Conservation (phyloP, 2,329 filamentous ascomycete species). For the Penicillium decumbens region DNA sequence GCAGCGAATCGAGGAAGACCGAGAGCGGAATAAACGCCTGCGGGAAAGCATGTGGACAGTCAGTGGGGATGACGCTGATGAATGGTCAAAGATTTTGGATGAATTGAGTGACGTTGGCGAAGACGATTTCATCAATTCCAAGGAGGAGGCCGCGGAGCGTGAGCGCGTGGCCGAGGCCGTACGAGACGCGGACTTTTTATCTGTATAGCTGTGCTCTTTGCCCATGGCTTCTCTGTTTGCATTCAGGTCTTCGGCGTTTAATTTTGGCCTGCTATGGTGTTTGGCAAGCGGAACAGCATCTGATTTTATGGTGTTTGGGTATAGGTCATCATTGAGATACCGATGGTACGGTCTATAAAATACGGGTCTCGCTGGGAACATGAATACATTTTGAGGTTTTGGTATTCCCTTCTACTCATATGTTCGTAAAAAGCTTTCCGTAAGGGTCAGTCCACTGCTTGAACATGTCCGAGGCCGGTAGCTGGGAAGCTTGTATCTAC, state of each 20-base stretch:
- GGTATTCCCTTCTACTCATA: no score
- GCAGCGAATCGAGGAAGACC: slow-evolving; percentile 93
- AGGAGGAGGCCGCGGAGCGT: slow-evolving; percentile 65
- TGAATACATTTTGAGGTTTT: no score
- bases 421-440: no score
- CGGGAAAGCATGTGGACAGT: slow-evolving; percentile 93
- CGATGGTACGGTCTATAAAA: neutral
- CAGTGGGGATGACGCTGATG: slow-evolving; percentile 59
- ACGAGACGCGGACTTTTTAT: neutral
- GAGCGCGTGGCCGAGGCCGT: slow-evolving; percentile 35
- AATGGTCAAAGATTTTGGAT: slow-evolving; percentile 79
- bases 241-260: neutral
- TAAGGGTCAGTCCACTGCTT: no score
- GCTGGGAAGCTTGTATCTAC: no score
- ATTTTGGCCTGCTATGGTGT: neutral
- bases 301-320: neutral
- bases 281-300: neutral
- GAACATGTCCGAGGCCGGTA: no score
- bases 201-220: neutral
- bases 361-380: no score
- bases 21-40: slow-evolving; percentile 87
- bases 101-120: slow-evolving; percentile 81
- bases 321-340: neutral
- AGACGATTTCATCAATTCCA: slow-evolving; percentile 72
- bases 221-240: neutral